Percentiles rank a stretch among this genome's conserved stretches.
Evolutionary conservation across 208 protist species (phyloP).

Genomic region (Wallacemonas collosoma): DNA sequence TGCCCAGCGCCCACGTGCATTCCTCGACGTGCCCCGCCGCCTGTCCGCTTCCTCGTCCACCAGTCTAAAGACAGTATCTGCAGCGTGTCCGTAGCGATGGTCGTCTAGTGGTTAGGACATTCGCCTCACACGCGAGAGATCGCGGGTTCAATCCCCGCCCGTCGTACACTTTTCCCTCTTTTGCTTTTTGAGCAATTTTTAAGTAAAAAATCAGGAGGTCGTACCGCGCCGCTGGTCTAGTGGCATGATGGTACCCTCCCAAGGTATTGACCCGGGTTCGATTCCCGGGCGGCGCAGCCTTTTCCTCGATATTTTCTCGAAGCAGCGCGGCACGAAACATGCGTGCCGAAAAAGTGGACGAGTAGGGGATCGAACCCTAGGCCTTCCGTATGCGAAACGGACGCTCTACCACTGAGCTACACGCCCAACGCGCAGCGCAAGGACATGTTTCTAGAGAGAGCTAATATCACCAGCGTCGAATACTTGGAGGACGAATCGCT

Average conservation of each 20-base stretch:
- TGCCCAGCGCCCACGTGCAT: neutral
- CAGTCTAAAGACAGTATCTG: neutral
- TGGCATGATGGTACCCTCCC: constrained; percentile 92
- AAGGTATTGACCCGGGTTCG: constrained; percentile 92
- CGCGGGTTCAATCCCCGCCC: constrained; percentile 93
- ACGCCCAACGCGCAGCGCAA: constrained; percentile 29
- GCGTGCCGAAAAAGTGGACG: constrained; percentile 39
- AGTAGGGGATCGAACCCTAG: constrained; percentile 71
- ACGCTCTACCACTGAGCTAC: constrained; percentile 81
- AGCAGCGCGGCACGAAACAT: neutral
- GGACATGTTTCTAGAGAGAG: neutral
- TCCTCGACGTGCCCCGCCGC: too few species aligned
- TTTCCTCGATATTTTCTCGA: constrained; percentile 27
- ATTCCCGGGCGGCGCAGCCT: constrained; percentile 79
- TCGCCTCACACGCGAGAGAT: constrained; percentile 94
- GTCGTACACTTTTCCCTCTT: constrained; percentile 53
- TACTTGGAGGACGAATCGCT: neutral
- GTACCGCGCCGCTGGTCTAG: constrained; percentile 85
- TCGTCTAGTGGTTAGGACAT: constrained; percentile 96
- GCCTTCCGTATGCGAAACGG: constrained; percentile 79
- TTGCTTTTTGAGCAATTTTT: neutral
- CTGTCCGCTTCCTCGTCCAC: neutral
- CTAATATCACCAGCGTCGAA: too few species aligned
- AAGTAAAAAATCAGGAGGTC: constrained; percentile 65
- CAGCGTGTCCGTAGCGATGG: constrained; percentile 55